Evolutionary conservation across 2,329 filamentous ascomycete species (phyloP).

Genomic region (Ascochyta koolunga): DNA sequence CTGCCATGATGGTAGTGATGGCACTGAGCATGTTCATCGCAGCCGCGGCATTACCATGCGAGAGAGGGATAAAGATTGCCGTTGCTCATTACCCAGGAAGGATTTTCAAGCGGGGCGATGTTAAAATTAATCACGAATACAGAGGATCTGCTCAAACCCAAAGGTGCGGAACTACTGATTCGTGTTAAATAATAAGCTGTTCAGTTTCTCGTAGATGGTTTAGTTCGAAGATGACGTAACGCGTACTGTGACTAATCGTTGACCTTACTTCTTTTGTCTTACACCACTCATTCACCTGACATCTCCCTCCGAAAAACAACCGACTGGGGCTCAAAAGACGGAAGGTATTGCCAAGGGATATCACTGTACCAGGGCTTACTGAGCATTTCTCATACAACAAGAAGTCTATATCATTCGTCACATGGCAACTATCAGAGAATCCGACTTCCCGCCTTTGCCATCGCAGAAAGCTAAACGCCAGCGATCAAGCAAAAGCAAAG

Average conservation of each 20-base stretch:
- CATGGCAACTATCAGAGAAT: constrained; percentile 24
- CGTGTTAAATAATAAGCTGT: too few species aligned
- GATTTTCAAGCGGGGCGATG: too few species aligned
- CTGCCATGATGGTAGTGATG: too few species aligned
- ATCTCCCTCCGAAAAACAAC: neutral
- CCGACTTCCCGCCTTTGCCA: constrained; percentile 31
- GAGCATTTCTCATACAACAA: neutral
- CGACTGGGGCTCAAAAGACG: neutral
- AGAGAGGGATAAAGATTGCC: too few species aligned
- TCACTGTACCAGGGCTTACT: neutral
- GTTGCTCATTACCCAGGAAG: too few species aligned
- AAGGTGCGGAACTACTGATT: too few species aligned
- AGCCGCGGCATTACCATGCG: too few species aligned
- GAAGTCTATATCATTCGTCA: neutral
- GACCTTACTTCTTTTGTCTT: neutral
- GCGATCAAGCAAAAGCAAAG: neutral
- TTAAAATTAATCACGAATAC: neutral
- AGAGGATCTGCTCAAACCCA: too few species aligned
- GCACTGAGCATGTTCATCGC: too few species aligned
- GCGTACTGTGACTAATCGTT: neutral
- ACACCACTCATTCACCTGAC: neutral
- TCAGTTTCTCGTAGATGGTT: too few species aligned
- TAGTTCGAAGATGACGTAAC: neutral
- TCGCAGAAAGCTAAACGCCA: constrained; percentile 12
- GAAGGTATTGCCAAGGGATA: too few species aligned